Conservation (phyloP, 2,329 filamentous ascomycete genomes). For the Apiospora saccharicola region DNA sequence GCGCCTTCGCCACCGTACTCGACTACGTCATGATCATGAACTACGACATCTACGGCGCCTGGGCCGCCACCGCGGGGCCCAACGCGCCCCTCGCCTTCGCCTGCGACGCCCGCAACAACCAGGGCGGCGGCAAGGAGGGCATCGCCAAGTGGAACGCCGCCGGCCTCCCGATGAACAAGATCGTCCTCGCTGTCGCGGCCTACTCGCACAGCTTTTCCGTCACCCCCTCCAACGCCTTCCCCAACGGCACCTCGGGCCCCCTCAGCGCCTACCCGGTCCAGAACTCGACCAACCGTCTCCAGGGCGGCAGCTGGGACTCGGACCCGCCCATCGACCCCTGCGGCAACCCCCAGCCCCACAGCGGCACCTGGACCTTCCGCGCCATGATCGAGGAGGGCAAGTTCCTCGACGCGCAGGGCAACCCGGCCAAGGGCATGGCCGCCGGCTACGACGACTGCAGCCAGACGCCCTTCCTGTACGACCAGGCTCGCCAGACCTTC, state of each 20-base stretch:
- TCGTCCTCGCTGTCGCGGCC: conserved; percentile 29
- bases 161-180: conserved; percentile 30
- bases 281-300: conserved; percentile 31
- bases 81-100: conserved; percentile 28
- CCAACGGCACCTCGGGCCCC: background rate
- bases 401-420: conserved; percentile 29
- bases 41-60: conserved; percentile 34
- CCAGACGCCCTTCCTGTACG: conserved; percentile 31
- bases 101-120: conserved; percentile 32
- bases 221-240: conserved; percentile 27
- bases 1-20: conserved; percentile 29
- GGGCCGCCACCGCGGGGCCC: conserved; percentile 31
- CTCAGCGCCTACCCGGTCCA: conserved; percentile 31
- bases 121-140: conserved; percentile 29
- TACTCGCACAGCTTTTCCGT: conserved; percentile 33
- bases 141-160: conserved; percentile 29
- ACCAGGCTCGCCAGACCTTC: conserved; percentile 26
- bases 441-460: conserved; percentile 30
- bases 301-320: conserved; percentile 33
- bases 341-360: conserved; percentile 28
- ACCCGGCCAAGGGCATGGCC: conserved; percentile 26
- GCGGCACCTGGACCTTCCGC: conserved; percentile 31
- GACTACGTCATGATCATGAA: conserved; percentile 34
- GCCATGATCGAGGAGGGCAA: conserved; percentile 30
- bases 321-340: conserved; percentile 31